Evolutionary conservation across 2,329 filamentous ascomycete species (phyloP), one percentile per base, ranked within the genome.

Genomic region (Fusarium nygamai): DNA sequence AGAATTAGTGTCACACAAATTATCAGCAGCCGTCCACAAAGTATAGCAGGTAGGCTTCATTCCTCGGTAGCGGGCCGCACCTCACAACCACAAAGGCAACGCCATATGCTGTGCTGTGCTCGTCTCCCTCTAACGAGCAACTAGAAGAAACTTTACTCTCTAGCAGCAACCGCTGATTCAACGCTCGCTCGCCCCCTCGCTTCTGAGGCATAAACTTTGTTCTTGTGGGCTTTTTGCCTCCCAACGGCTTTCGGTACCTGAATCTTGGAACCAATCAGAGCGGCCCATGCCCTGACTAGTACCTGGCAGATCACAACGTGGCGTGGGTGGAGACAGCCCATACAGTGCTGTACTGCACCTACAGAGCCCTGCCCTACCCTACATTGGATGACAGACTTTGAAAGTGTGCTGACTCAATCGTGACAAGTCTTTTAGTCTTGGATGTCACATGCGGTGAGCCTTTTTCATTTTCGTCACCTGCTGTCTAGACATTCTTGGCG

Each of bases 261-360:
- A 17, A 24, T 8, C 12, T 17, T 13, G 8, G 20, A 24, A n/a
- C 73, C 73, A 76, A 76, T 77, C 64, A 71, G 34, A 61, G n/a
- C 14, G 5, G 6, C 8, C 3, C 6, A 19, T 47, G 58, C 74
- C 74, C 70, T 74, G 72, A 69, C 56, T 75, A 70, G 72, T 72
- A 41, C 69, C 74, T 76, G 74, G 63, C 74, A 76, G 57, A 67
- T 67, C 68, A 63, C 59, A 72, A 74, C 74, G 74, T 76, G 74
- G 74, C 68, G 39, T 56, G 51, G 22, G 67, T 71, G 70, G 61
- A 71, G 57, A 48, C 44, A 46, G 47, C 29, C 22, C 39, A 41
- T 8, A 56, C 13, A 59, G 44, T 29, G 0, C 24, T 29, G 44
- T 14, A 19, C 47, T 1, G 20, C 10, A 50, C 46, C 46, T 12